Percentiles rank a stretch among this genome's conserved stretches.
These are phyloP conservation scores for Gossypium laxum DNA, from an alignment of 441 rosid species.

Conservation along the genomic window DNA sequence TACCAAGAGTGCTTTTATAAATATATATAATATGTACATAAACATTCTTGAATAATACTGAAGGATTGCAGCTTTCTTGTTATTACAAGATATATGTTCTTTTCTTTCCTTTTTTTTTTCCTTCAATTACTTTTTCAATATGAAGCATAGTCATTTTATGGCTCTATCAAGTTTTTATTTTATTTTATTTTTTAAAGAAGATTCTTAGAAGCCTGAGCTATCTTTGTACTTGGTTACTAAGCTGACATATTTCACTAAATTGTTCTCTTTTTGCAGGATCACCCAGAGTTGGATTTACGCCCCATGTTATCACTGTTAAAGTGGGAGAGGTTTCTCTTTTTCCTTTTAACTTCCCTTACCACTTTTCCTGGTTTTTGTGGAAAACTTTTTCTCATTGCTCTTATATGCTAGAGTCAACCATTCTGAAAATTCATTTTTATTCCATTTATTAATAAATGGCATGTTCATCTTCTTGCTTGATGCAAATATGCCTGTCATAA, in stretches of 20 bases:
- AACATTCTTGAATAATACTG: not conserved
- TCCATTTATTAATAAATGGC: not conserved
- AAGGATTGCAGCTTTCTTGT: constrained; percentile 6
- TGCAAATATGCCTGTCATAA: not conserved
- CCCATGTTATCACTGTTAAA: constrained; percentile 65
- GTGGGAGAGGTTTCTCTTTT: constrained; percentile 67
- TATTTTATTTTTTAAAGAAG: too few species aligned
- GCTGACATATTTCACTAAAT: constrained; percentile 7
- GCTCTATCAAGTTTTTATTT: not conserved
- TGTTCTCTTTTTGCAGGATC: constrained; percentile 45
- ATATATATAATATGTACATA: not conserved
- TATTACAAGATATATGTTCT: not conserved
- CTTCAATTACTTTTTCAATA: not conserved
- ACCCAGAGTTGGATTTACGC: constrained; percentile 61
- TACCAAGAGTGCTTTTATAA: not conserved
- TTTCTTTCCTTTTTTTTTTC: not conserved
- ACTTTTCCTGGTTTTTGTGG: constrained; percentile 3
- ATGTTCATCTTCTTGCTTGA: not conserved
- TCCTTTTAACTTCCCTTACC: constrained; percentile 11
- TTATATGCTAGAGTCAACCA: not conserved
- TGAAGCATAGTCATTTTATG: not conserved
- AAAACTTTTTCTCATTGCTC: not conserved
- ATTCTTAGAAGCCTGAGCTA: not conserved
- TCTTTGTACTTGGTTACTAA: not conserved
- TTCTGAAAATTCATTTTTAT: not conserved